Conservation (phyloP, 1,139 yeast species). For the Diutina sp. region DNA sequence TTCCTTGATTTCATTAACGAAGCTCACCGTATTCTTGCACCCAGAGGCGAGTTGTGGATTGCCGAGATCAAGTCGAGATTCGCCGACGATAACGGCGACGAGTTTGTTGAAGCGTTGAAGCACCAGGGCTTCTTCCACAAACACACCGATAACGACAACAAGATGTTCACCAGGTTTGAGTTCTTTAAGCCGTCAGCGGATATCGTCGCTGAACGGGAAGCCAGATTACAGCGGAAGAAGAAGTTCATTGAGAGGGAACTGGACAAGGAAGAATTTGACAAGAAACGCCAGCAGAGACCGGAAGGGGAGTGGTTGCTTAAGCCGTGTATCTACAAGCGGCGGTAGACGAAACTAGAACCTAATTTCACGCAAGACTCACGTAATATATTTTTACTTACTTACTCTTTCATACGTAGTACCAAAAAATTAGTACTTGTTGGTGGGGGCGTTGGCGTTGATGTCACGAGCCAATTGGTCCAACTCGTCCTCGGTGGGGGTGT, state of each 20-base stretch:
- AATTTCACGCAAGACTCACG: background rate
- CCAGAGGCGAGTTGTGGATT: constrained; percentile 92
- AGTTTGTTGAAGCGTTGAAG: constrained; percentile 69
- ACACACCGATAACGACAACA: constrained; percentile 73
- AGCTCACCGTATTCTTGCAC: constrained; percentile 76
- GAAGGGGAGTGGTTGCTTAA: constrained; percentile 86
- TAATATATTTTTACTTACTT: background rate
- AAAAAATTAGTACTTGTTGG: background rate
- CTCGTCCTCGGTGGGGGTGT: background rate
- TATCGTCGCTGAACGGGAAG: constrained; percentile 50
- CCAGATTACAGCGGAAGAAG: constrained; percentile 48
- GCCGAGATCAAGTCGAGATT: constrained; percentile 94
- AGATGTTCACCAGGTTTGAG: constrained; percentile 91
- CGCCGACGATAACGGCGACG: constrained; percentile 53
- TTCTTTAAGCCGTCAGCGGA: constrained; percentile 79
- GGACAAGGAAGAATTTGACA: constrained; percentile 44
- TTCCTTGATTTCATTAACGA: constrained; percentile 84
- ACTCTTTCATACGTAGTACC: background rate
- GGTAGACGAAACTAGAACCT: constrained; percentile 24
- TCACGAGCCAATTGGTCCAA: constrained; percentile 2
- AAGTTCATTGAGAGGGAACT: constrained; percentile 63
- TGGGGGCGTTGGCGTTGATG: constrained; percentile 1
- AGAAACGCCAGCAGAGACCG: constrained; percentile 41
- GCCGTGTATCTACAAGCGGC: constrained; percentile 91
- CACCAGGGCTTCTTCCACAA: constrained; percentile 78